phyloP scores from a whole-genome alignment of 352 stramenopile genomes.

The Phytophthora capsici region DNA sequence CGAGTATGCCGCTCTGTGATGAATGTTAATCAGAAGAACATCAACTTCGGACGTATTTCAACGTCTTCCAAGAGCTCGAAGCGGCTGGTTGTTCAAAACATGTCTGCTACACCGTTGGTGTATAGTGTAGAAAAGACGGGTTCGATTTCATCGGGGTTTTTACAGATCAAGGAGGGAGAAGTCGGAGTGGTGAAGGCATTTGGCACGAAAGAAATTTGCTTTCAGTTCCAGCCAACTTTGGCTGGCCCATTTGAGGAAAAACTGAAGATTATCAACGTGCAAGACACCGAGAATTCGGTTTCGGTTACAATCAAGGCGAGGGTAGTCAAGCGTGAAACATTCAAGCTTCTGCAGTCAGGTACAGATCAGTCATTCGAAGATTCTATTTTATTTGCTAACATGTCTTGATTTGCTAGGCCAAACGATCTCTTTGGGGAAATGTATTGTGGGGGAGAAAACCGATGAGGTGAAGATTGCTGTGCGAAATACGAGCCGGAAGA shows the following conservation, averaged over 20 bases:
- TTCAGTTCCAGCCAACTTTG: slow-evolving; percentile 88
- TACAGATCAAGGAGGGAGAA: slow-evolving; percentile 90
- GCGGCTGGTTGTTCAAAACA: slow-evolving; percentile 86
- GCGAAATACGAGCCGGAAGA: slow-evolving; percentile 89
- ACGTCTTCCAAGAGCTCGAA: slow-evolving; percentile 89
- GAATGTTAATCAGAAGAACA: slow-evolving; percentile 93
- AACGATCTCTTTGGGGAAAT: slow-evolving; percentile 86
- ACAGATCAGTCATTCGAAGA: slow-evolving; percentile 2
- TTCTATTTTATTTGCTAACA: slow-evolving; percentile 2
- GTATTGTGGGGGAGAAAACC: slow-evolving; percentile 83
- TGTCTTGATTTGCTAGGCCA: slow-evolving; percentile 51
- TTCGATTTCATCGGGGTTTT: slow-evolving; percentile 90
- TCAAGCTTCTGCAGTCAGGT: slow-evolving; percentile 90
- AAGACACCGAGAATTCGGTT: slow-evolving; percentile 88
- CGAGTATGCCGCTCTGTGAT: slow-evolving; percentile 87
- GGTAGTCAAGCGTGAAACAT: slow-evolving; percentile 90
- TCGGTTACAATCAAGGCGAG: slow-evolving; percentile 91
- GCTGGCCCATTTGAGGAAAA: slow-evolving; percentile 90
- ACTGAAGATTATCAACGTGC: slow-evolving; percentile 90
- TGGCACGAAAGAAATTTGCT: slow-evolving; percentile 89
- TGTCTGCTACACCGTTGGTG: slow-evolving; percentile 83
- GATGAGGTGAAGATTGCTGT: slow-evolving; percentile 86
- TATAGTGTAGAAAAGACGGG: slow-evolving; percentile 91
- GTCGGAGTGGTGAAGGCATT: slow-evolving; percentile 89
- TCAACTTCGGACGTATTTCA: slow-evolving; percentile 90